Conservation (phyloP, 768 basidiomycete species). For the Brasilioporus rufonigricans region DNA sequence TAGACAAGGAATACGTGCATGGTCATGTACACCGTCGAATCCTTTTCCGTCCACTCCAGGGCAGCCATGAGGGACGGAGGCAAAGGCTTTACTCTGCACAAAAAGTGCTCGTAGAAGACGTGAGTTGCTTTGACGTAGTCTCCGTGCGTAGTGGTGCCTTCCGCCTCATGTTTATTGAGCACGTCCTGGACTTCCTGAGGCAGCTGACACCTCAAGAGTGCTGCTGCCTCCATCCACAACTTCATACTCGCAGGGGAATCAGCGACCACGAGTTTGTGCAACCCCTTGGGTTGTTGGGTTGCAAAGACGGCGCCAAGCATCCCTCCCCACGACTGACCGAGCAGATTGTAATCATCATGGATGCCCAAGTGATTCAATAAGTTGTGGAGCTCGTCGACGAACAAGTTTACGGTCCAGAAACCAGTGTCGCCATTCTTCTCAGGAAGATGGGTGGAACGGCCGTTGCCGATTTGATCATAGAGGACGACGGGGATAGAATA, state of each 20-base stretch:
- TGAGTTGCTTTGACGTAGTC: conserved; percentile 46
- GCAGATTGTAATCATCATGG: conserved; percentile 39
- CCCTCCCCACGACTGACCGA: conserved; percentile 44
- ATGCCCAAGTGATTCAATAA: conserved; percentile 45
- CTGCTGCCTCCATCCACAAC: conserved; percentile 39
- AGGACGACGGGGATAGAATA: conserved; percentile 46
- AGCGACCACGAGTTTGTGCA: conserved; percentile 46
- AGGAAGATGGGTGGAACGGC: conserved; percentile 51
- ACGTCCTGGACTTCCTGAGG: conserved; percentile 40
- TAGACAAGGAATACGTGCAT: conserved; percentile 36
- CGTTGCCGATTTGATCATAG: conserved; percentile 57
- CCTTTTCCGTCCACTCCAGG: conserved; percentile 37
- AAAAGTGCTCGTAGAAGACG: conserved; percentile 41
- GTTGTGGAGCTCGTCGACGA: conserved; percentile 50
- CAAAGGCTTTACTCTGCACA: conserved; percentile 45
- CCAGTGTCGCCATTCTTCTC: conserved; percentile 40
- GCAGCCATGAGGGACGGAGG: conserved; percentile 38
- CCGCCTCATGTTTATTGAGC: conserved; percentile 45
- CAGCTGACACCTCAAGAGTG: conserved; percentile 33
- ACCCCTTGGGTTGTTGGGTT: conserved; percentile 40
- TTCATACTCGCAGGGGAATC: conserved; percentile 44
- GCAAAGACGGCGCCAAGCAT: conserved; percentile 44
- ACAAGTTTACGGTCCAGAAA: conserved; percentile 53
- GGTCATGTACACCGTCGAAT: conserved; percentile 46
- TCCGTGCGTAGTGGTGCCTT: conserved; percentile 38